Percentiles rank a stretch among this genome's conserved stretches.
phyloP scores from a whole-genome alignment of 441 rosid genomes.

The Populus tomentosa region DNA sequence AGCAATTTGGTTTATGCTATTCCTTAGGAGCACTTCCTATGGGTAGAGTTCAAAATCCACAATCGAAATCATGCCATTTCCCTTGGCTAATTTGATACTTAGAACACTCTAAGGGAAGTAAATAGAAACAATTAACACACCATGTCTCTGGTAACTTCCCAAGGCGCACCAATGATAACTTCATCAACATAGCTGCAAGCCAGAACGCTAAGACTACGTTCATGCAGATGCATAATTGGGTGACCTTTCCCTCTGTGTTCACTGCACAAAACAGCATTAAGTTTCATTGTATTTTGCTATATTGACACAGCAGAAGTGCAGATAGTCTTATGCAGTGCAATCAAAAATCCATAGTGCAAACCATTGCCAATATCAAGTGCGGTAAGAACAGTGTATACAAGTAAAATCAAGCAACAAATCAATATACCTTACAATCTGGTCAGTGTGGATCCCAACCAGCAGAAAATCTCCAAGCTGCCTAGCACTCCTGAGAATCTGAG shows the following conservation, averaged over 20 bases:
- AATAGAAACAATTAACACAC: constrained; percentile 36
- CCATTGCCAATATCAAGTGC: not conserved
- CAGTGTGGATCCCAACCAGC: constrained; percentile 80
- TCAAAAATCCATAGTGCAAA: not conserved
- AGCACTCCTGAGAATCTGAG: constrained; percentile 79
- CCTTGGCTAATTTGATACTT: too few species aligned
- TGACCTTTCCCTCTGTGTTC: constrained; percentile 65
- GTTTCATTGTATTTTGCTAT: not conserved
- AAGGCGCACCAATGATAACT: constrained; percentile 97
- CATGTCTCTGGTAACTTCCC: constrained; percentile 90
- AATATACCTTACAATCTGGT: constrained; percentile 77
- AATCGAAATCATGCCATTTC: too few species aligned
- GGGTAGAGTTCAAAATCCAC: too few species aligned
- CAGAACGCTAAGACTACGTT: constrained; percentile 83
- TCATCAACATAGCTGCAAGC: constrained; percentile 98
- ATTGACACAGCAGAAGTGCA: not conserved
- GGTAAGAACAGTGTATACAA: not conserved
- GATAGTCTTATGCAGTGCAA: not conserved
- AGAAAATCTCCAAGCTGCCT: constrained; percentile 92
- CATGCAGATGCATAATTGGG: constrained; percentile 94
- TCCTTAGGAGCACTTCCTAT: too few species aligned
- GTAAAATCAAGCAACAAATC: not conserved
- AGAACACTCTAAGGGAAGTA: not conserved
- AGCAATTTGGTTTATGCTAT: too few species aligned
- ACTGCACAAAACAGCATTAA: constrained; percentile 35